A percentile compares a stretch with the other conserved stretches of the same genome.
Conservation (phyloP, 2,329 filamentous ascomycete genomes). For the Thelonectria rubi region DNA sequence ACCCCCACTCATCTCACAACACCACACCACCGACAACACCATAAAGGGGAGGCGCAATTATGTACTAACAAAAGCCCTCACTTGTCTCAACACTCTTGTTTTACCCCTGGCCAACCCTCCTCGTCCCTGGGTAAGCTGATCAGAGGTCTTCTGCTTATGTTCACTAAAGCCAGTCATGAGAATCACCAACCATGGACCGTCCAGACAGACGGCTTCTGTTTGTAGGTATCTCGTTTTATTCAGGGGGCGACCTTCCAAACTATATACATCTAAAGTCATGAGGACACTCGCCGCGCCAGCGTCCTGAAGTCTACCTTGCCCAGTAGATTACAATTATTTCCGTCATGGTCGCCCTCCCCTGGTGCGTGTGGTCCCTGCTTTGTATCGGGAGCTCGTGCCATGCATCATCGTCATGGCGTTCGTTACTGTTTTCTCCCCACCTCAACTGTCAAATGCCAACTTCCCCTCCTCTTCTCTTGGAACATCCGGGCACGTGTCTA, state of each 20-base stretch:
- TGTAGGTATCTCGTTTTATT: not conserved
- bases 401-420: constrained; percentile 11
- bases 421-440: constrained; percentile 4
- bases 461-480: constrained; percentile 1
- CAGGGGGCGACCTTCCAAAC: constrained; percentile 18
- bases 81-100: constrained; percentile 14
- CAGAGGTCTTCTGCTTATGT: not conserved
- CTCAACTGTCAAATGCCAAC: not conserved
- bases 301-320: constrained; percentile 23
- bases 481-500: constrained; percentile 19
- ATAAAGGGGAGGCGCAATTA: constrained; percentile 2
- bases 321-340: constrained; percentile 44
- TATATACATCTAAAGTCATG: constrained; percentile 26
- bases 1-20: constrained; percentile 7
- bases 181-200: not conserved
- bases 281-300: constrained; percentile 17
- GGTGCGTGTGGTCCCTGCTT: constrained; percentile 29
- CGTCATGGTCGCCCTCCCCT: constrained; percentile 35
- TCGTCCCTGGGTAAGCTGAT: not conserved
- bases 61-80: constrained; percentile 12
- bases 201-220: not conserved
- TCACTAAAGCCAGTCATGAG: not conserved
- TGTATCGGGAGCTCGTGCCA: constrained; percentile 23
- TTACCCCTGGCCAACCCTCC: not conserved
- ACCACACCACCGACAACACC: constrained; percentile 5